Conservation (phyloP, 768 basidiomycete species). For the Rossbeevera mucosa region DNA sequence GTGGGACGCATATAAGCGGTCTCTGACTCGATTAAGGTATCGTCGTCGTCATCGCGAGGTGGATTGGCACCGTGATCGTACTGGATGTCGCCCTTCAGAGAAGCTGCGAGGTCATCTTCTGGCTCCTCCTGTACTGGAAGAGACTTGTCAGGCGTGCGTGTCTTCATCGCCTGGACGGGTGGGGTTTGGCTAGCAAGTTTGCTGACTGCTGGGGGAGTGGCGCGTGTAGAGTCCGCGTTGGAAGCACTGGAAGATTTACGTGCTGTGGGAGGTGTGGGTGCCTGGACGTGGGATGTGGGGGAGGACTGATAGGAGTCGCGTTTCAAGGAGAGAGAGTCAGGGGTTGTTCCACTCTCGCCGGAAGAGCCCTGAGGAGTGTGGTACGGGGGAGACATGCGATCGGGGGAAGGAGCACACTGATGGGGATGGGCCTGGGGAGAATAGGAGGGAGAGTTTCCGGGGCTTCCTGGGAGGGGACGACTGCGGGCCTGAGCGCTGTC, state of each 20-base stretch:
- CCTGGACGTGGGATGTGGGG: slow-evolving; percentile 23
- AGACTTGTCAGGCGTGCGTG: slow-evolving; percentile 65
- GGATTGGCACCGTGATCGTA: slow-evolving; percentile 35
- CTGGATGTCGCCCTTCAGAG: slow-evolving; percentile 36
- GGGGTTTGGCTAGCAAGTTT: slow-evolving; percentile 50
- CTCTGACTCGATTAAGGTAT: slow-evolving; percentile 42
- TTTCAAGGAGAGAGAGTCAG: slow-evolving; percentile 41
- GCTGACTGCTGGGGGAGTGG: slow-evolving; percentile 34
- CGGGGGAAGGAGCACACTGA: slow-evolving; percentile 46
- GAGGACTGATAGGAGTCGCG: slow-evolving; percentile 41
- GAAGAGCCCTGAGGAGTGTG: slow-evolving; percentile 46
- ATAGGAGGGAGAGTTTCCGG: slow-evolving; percentile 33
- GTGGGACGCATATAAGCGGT: slow-evolving; percentile 29
- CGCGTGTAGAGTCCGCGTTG: slow-evolving; percentile 21
- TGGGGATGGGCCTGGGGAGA: slow-evolving; percentile 42
- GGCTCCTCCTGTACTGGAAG: slow-evolving; percentile 74
- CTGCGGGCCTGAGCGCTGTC: slow-evolving; percentile 23
- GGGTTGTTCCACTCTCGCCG: slow-evolving; percentile 36
- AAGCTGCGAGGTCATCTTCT: slow-evolving; percentile 52
- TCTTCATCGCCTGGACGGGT: slow-evolving; percentile 46
- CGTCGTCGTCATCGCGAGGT: slow-evolving; percentile 43
- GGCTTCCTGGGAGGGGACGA: slow-evolving; percentile 33
- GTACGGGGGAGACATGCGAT: slow-evolving; percentile 49
- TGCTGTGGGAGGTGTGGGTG: slow-evolving; percentile 27
- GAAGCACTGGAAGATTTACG: slow-evolving; percentile 23